Conservation (phyloP, 108 stramenopile genomes). For the Skeletonema potamos region DNA sequence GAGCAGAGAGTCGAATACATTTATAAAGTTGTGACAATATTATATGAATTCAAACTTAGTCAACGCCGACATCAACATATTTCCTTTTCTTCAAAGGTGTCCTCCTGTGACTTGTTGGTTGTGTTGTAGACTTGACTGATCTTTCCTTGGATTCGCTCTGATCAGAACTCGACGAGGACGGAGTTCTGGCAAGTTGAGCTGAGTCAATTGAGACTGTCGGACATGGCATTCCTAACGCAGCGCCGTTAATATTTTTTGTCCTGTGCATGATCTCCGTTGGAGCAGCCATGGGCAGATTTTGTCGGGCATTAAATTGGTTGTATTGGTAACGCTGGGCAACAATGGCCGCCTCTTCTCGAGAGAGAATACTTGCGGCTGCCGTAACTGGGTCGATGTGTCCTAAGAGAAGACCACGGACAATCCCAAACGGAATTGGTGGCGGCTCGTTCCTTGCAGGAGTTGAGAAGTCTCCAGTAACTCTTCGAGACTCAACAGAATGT, state of each 20-base stretch:
- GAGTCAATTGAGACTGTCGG: background rate
- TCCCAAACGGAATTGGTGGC: constrained; percentile 23
- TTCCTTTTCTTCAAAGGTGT: background rate
- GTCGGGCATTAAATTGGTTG: background rate
- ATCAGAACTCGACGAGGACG: background rate
- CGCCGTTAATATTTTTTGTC: background rate
- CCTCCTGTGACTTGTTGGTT: background rate
- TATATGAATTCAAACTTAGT: background rate
- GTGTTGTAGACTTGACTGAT: background rate
- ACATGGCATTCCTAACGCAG: background rate
- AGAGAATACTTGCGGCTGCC: constrained; percentile 17
- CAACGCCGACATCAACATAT: background rate
- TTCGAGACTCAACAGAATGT: background rate
- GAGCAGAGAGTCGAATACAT: background rate
- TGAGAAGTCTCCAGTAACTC: background rate
- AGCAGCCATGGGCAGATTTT: background rate
- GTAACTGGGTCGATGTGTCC: constrained; percentile 31
- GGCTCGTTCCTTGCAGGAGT: background rate
- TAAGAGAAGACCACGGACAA: constrained; percentile 36
- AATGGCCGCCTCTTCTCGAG: constrained; percentile 36
- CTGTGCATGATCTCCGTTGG: background rate
- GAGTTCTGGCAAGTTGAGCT: background rate
- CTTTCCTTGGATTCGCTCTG: background rate
- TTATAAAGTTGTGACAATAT: background rate
- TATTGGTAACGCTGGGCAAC: constrained; percentile 13